Evolutionary conservation across 441 rosid species (phyloP).

Genomic region (Jatropha podagrica): DNA sequence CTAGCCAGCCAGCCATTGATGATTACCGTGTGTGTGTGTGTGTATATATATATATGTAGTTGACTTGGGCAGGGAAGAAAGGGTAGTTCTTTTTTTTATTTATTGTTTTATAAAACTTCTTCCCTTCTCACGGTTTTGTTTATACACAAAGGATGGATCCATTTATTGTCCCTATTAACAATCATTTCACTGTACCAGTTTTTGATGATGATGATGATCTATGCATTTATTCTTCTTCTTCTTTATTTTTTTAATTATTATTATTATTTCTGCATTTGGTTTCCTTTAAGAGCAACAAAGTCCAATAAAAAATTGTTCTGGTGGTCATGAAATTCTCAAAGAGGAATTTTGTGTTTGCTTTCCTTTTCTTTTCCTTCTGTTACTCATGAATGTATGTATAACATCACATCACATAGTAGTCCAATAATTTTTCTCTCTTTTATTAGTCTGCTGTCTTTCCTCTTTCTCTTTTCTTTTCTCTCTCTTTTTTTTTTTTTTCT

Average conservation of each 20-base stretch:
- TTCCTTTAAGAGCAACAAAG: conserved; percentile 31
- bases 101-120: conserved; percentile 15
- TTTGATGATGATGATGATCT: conserved; percentile 3
- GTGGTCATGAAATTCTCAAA: conserved; percentile 24
- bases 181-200: conserved; percentile 32
- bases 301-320: conserved; percentile 20
- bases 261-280: neutral
- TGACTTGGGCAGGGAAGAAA: conserved; percentile 24
- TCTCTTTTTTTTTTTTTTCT: neutral
- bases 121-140: no score
- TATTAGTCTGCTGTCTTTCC: neutral
- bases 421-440: neutral
- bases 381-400: neutral
- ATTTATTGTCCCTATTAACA: conserved; percentile 24
- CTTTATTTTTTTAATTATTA: neutral
- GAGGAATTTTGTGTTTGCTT: conserved; percentile 17
- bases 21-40: no score
- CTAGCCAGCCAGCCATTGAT: neutral
- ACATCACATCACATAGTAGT: conserved; percentile 23
- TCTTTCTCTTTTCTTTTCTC: no score
- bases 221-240: conserved; percentile 24
- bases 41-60: conserved; percentile 22
- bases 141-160: conserved; percentile 19
- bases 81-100: conserved; percentile 6
- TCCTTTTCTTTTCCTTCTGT: neutral